These are phyloP conservation scores for Fraxinus anomala DNA, from an alignment of 257 asterid genomes.

Conservation along the genomic window DNA sequence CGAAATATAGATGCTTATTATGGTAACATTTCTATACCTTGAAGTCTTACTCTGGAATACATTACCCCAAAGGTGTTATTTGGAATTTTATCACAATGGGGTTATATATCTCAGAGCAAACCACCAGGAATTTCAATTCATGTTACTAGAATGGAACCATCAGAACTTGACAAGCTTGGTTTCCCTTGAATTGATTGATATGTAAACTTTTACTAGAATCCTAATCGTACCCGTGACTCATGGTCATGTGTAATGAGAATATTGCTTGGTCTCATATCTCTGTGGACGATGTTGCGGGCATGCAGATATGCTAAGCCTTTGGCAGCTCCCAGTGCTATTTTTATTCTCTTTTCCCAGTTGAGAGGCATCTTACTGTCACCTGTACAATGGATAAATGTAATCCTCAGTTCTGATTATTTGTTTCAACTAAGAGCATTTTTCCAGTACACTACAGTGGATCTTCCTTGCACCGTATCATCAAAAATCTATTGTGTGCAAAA, in stretches of 20 bases:
- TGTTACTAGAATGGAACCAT: no score
- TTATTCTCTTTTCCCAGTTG: slow-evolving; percentile 65
- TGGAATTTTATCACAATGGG: no score
- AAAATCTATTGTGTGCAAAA: neutral
- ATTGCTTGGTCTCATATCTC: slow-evolving; percentile 74
- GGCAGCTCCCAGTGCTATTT: slow-evolving; percentile 72
- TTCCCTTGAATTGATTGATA: neutral
- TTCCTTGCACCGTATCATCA: no score
- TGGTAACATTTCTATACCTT: no score
- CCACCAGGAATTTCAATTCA: no score
- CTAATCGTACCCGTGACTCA: slow-evolving; percentile 52
- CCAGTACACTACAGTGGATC: no score
- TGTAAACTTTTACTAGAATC: neutral
- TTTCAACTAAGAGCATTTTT: neutral
- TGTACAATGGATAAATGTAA: slow-evolving; percentile 26
- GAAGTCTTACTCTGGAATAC: no score
- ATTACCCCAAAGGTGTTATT: no score
- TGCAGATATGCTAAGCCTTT: slow-evolving; percentile 68
- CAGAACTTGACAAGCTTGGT: neutral
- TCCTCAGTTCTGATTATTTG: neutral
- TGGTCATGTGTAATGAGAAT: slow-evolving; percentile 80
- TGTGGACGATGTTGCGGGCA: slow-evolving; percentile 51
- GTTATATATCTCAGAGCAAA: no score
- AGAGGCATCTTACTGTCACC: slow-evolving; percentile 36
- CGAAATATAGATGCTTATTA: no score